A percentile compares a stretch with the other conserved stretches of the same genome.
phyloP scores from a whole-genome alignment of 768 basidiomycete species.

The Amanita fuliginea region DNA sequence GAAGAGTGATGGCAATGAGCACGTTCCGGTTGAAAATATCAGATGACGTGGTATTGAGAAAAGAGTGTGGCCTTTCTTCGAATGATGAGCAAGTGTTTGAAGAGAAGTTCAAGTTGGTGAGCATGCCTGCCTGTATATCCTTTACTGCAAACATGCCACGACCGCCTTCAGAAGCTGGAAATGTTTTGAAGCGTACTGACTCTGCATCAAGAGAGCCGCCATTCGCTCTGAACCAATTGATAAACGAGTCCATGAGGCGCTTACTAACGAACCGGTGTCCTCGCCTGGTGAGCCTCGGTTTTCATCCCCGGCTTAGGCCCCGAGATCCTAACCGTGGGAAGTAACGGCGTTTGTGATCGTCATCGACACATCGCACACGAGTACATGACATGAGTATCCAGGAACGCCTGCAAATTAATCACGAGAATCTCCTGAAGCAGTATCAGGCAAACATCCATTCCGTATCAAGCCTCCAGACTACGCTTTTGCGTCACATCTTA shows the following conservation, averaged over 20 bases:
- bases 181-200: constrained; percentile 32
- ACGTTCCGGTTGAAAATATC: constrained; percentile 73
- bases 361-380: too few relatives aligned
- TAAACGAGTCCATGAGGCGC: constrained; percentile 17
- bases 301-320: too few relatives aligned
- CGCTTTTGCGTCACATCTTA: constrained; percentile 44
- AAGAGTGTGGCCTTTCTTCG: constrained; percentile 60
- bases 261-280: not conserved
- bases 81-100: not conserved
- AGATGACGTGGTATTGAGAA: constrained; percentile 75
- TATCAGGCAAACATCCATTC: constrained; percentile 39
- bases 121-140: constrained; percentile 50
- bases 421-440: constrained; percentile 33
- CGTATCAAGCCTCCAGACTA: constrained; percentile 36
- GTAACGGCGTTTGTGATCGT: not conserved
- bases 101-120: not conserved
- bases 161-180: constrained; percentile 46
- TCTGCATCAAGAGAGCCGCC: constrained; percentile 38
- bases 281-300: not conserved
- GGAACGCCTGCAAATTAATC: constrained; percentile 32
- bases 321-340: constrained; percentile 2
- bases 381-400: constrained; percentile 22
- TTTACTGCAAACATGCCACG: constrained; percentile 65
- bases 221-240: constrained; percentile 48
- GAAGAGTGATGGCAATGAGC: constrained; percentile 47